Conservation (phyloP, 2,329 filamentous ascomycete species). For the Colletotrichum neosansevieriae region DNA sequence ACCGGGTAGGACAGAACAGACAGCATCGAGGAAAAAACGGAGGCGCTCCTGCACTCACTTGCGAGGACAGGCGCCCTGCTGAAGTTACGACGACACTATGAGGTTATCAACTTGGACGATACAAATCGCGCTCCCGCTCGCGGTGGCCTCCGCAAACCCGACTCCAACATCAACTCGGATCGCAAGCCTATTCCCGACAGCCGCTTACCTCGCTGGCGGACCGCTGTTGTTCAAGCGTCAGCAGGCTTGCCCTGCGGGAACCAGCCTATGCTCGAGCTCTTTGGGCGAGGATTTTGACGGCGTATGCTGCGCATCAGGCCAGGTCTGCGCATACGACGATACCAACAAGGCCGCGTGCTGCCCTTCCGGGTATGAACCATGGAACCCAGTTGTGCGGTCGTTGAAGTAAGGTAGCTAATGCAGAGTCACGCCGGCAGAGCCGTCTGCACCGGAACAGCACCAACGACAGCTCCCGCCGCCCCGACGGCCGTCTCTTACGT, state of each 20-base stretch:
- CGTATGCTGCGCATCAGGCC: constrained; percentile 65
- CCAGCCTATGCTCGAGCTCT: constrained; percentile 62
- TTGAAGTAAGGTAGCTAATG: constrained; percentile 19
- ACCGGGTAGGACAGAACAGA: no score
- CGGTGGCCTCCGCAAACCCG: constrained; percentile 4
- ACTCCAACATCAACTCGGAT: constrained; percentile 22
- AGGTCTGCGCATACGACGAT: constrained; percentile 63
- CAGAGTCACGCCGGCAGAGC: constrained; percentile 51
- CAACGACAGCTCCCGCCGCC: constrained; percentile 52
- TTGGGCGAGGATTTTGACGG: constrained; percentile 60
- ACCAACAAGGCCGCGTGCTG: constrained; percentile 66
- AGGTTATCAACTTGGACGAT: constrained; percentile 17
- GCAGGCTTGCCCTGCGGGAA: constrained; percentile 59
- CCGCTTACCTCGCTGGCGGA: constrained; percentile 19
- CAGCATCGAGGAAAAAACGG: no score
- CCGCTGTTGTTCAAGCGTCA: constrained; percentile 40
- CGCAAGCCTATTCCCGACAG: not conserved
- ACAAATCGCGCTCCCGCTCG: not conserved
- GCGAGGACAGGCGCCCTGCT: no score
- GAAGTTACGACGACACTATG: not conserved
- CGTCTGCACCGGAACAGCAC: constrained; percentile 68
- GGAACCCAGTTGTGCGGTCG: not conserved
- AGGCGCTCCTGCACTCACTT: no score
- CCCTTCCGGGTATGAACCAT: constrained; percentile 58
- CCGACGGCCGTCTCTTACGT: constrained; percentile 63